phyloP scores from a whole-genome alignment of 78 protist species.

The Dictyostelium brefeldianum region DNA sequence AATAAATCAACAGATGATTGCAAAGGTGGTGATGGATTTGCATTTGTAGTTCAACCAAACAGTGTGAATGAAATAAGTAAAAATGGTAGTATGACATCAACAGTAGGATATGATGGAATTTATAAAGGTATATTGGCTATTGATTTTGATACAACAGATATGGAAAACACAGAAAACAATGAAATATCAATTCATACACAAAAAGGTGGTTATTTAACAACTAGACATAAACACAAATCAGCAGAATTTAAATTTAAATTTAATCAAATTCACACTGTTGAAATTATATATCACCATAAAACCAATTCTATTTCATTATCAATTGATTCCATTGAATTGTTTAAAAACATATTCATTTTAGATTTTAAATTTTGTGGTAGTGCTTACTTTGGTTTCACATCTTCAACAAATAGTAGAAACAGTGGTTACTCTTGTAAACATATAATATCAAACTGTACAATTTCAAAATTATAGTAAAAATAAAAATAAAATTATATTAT shows the following conservation, averaged over 20 bases:
- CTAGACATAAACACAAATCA: neutral
- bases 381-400: too few species aligned
- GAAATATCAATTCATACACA: neutral
- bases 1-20: neutral
- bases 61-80: neutral
- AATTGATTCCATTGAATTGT: neutral
- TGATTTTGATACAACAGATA: neutral
- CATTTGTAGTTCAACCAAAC: conserved; percentile 3
- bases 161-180: neutral
- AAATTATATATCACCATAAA: neutral
- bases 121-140: neutral
- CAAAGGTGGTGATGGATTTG: conserved; percentile 16
- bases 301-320: neutral
- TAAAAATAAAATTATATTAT: too few species aligned
- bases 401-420: too few species aligned
- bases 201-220: neutral
- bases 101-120: neutral
- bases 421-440: too few species aligned
- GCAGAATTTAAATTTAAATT: neutral
- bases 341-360: too few species aligned
- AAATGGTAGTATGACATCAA: too few species aligned
- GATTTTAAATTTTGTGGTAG: too few species aligned
- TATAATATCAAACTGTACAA: too few species aligned
- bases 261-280: neutral
- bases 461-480: too few species aligned